Evolutionary conservation across 495 filamentous ascomycete genomes (phyloP).

Genomic region (Tuber brumale): DNA sequence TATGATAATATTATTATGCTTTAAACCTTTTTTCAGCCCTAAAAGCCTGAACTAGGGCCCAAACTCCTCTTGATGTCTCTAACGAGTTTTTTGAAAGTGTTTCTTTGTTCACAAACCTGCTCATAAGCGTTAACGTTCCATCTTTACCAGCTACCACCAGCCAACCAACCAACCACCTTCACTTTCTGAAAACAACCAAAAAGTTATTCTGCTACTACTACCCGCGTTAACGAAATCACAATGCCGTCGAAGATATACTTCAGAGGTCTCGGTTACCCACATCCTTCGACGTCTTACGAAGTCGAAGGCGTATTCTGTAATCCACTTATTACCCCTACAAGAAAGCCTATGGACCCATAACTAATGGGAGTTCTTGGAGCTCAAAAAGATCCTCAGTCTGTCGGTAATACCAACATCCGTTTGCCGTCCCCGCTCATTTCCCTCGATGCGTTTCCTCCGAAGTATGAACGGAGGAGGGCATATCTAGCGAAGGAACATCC

Average conservation of each 20-base stretch:
- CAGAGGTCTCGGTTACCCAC: slow-evolving; percentile 9
- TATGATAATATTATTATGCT: slow-evolving; percentile 9
- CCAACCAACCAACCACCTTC: background rate
- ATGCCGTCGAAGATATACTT: slow-evolving; percentile 2
- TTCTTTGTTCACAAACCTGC: slow-evolving; percentile 17
- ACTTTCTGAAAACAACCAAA: background rate
- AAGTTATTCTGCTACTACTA: background rate
- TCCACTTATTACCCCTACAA: background rate
- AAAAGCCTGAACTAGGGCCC: background rate
- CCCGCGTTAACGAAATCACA: background rate
- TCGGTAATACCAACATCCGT: background rate
- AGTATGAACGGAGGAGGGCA: background rate
- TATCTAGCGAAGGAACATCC: background rate
- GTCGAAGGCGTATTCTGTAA: slow-evolving; percentile 20
- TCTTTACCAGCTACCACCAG: background rate
- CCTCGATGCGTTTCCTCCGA: background rate
- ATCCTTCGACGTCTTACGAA: slow-evolving; percentile 7
- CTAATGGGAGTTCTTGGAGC: background rate
- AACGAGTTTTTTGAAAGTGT: background rate
- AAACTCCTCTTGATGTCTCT: background rate
- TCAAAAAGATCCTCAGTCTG: background rate
- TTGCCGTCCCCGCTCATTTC: background rate
- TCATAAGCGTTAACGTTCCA: background rate
- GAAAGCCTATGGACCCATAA: background rate
- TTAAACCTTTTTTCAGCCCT: background rate